phyloP scores from a whole-genome alignment of 345 rosid genomes.

The Dovyalis caffra region DNA sequence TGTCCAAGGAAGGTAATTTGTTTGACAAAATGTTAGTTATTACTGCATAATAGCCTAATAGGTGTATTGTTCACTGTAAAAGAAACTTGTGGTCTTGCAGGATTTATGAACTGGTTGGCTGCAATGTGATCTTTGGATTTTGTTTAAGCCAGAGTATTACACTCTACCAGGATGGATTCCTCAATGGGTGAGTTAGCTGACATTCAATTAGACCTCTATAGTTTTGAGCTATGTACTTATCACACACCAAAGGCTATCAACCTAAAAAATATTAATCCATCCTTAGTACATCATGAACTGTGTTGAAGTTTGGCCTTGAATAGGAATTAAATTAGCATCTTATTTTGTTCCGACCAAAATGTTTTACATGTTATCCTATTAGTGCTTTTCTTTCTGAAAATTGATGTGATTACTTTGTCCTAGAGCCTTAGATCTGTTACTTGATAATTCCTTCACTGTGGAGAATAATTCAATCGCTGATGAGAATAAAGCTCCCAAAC shows the following conservation, averaged over 20 bases:
- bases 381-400: not conserved
- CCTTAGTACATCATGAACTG: too few relatives aligned
- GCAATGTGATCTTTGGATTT: slow-evolving; percentile 88
- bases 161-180: slow-evolving; percentile 62
- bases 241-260: not conserved
- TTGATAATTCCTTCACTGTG: not conserved
- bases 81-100: slow-evolving; percentile 39
- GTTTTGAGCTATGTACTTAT: not conserved
- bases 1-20: slow-evolving; percentile 87
- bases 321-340: not conserved
- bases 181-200: slow-evolving; percentile 56
- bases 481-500: too few relatives aligned
- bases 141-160: slow-evolving; percentile 71
- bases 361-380: not conserved
- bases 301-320: not conserved
- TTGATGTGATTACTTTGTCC: not conserved
- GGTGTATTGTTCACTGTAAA: not conserved
- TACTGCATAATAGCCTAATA: not conserved
- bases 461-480: too few relatives aligned
- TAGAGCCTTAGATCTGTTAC: not conserved
- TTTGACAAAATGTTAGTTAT: slow-evolving; percentile 2
- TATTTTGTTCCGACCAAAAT: not conserved
- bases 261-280: too few relatives aligned
- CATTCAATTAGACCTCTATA: not conserved
- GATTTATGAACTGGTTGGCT: slow-evolving; percentile 95